These are phyloP conservation scores for Zygnema cylindricum DNA, from an alignment of 139 green algal species.

Conservation along the genomic window DNA sequence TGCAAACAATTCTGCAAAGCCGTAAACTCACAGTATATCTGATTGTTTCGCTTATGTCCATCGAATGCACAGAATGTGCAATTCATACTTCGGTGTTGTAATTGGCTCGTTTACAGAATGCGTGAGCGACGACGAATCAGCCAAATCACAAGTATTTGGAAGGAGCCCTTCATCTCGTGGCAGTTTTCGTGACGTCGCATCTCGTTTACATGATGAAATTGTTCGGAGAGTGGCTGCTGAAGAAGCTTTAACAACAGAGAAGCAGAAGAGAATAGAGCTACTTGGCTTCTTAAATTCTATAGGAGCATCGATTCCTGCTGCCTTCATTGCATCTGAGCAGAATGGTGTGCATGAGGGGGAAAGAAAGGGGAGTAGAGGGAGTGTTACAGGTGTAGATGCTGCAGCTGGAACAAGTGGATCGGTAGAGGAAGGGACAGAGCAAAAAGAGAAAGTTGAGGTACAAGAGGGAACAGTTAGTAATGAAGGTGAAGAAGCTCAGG, in stretches of 20 bases:
- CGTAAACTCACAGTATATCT: too few relatives aligned
- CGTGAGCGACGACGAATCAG: neutral
- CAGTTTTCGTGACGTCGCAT: neutral
- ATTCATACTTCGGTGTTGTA: too few relatives aligned
- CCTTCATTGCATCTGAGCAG: neutral
- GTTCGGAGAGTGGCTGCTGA: neutral
- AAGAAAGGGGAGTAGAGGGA: neutral
- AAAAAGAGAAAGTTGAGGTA: neutral
- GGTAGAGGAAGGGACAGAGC: neutral
- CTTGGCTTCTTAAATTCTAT: neutral
- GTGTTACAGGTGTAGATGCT: neutral
- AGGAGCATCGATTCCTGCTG: neutral
- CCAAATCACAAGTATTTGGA: neutral
- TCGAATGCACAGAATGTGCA: too few relatives aligned
- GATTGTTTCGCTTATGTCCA: too few relatives aligned
- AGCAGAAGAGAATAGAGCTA: neutral
- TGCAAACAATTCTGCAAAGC: too few relatives aligned
- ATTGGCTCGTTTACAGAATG: neutral
- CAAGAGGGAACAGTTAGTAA: neutral
- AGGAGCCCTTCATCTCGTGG: neutral
- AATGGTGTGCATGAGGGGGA: too few relatives aligned
- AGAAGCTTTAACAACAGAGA: neutral
- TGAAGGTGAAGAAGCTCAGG: neutral
- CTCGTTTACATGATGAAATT: neutral
- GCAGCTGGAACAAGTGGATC: neutral